Percentiles rank a stretch among this genome's conserved stretches.
Evolutionary conservation across 805 yeast genomes (phyloP).

Genomic region (Myxozyma kluyveri): DNA sequence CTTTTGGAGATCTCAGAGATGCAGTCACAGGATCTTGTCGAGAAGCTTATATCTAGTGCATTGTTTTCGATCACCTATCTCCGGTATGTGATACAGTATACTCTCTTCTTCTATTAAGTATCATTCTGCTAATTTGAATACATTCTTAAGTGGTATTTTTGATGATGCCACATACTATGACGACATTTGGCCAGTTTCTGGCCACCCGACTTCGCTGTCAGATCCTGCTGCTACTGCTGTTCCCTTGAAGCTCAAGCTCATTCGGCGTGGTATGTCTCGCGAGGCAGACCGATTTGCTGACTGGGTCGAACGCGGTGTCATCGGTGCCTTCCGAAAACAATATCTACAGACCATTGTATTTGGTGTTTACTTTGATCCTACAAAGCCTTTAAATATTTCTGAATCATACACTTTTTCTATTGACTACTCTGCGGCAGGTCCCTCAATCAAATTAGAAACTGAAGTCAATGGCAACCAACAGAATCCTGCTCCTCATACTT

Average conservation of each 20-base stretch:
- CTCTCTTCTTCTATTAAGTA: background rate
- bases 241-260: constrained; percentile 42
- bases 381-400: constrained; percentile 43
- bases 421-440: constrained; percentile 39
- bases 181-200: constrained; percentile 40
- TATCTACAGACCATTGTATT: constrained; percentile 48
- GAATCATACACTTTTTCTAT: constrained; percentile 55
- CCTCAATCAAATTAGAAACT: constrained; percentile 29
- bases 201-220: no score
- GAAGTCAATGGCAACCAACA: constrained; percentile 33
- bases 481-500: no score
- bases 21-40: constrained; percentile 47
- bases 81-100: constrained; percentile 6
- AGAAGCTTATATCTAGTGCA: constrained; percentile 51
- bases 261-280: constrained; percentile 47
- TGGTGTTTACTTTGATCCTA: constrained; percentile 46
- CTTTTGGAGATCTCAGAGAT: background rate
- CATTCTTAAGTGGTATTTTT: constrained; percentile 48
- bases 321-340: constrained; percentile 45
- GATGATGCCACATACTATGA: constrained; percentile 55
- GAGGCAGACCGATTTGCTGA: constrained; percentile 51
- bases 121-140: background rate
- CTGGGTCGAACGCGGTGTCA: constrained; percentile 55
- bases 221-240: constrained; percentile 22
- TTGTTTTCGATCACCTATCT: constrained; percentile 58